These are phyloP conservation scores for Aspergillus chevalieri DNA, from an alignment of 2,329 filamentous ascomycete species.

Conservation along the genomic window DNA sequence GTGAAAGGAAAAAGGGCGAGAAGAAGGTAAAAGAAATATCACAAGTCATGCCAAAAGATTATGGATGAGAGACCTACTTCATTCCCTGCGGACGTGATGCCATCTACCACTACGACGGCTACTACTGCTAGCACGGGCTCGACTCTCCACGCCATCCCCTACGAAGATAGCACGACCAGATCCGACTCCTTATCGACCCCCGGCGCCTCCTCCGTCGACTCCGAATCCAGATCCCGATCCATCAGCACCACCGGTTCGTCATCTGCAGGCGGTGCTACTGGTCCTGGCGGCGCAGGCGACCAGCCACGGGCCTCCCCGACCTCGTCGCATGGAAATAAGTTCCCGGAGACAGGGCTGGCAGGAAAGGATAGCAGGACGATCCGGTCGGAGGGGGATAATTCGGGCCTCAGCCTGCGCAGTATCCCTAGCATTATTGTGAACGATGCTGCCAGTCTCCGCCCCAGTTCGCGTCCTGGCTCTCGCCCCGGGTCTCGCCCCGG, in stretches of 20 bases:
- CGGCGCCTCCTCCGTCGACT: slow-evolving; percentile 14
- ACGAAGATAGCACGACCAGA: slow-evolving; percentile 23
- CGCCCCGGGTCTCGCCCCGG: slow-evolving; percentile 30
- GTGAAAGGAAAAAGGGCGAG: background rate
- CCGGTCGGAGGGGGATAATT: slow-evolving; percentile 18
- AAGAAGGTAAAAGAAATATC: background rate
- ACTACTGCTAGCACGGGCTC: slow-evolving; percentile 21
- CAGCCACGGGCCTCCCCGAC: background rate
- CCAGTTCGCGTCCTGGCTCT: slow-evolving; percentile 27
- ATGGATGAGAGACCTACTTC: slow-evolving; percentile 24
- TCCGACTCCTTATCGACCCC: slow-evolving; percentile 23
- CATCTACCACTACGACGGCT: slow-evolving; percentile 4
- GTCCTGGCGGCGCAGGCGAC: background rate
- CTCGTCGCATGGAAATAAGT: slow-evolving; percentile 7
- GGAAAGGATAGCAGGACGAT: slow-evolving; percentile 11
- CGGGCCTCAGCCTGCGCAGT: slow-evolving; percentile 23
- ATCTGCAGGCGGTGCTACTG: background rate
- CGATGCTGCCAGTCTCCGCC: slow-evolving; percentile 22
- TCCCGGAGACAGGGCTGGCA: slow-evolving; percentile 7
- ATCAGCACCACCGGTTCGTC: slow-evolving; percentile 20
- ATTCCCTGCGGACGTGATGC: slow-evolving; percentile 10
- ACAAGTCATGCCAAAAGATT: slow-evolving; percentile 34
- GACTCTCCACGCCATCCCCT: slow-evolving; percentile 19
- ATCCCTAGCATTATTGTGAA: slow-evolving; percentile 38
- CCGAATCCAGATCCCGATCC: slow-evolving; percentile 21